Evolutionary conservation across 108 stramenopile species (phyloP).

Genomic region (Cyclotella sp.): DNA sequence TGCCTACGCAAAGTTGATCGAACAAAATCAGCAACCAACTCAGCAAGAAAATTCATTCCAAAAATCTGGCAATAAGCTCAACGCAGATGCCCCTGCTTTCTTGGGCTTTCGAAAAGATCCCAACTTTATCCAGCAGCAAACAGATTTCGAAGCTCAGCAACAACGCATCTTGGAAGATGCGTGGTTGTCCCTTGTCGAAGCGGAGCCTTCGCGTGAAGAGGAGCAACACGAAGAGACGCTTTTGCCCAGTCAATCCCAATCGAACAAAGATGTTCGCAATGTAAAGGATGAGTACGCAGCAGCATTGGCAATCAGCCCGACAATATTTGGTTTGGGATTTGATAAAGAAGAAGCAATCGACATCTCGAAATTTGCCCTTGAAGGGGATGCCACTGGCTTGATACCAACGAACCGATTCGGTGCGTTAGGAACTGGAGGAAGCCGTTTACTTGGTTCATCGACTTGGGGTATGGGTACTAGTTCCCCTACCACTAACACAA

Average conservation of each 20-base stretch:
- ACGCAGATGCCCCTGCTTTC: slow-evolving; percentile 25
- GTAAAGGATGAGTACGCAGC: slow-evolving; percentile 59
- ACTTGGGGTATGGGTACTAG: slow-evolving; percentile 62
- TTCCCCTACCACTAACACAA: slow-evolving; percentile 4
- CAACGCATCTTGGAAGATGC: slow-evolving; percentile 58
- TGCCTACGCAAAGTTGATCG: slow-evolving; percentile 56
- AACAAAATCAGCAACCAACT: slow-evolving; percentile 32
- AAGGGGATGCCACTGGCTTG: slow-evolving; percentile 32
- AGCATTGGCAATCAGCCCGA: slow-evolving; percentile 80
- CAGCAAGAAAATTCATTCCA: not conserved
- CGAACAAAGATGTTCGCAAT: slow-evolving; percentile 15
- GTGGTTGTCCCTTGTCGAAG: slow-evolving; percentile 62
- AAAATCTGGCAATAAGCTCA: slow-evolving; percentile 15
- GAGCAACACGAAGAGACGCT: slow-evolving; percentile 6
- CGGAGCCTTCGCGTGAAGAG: slow-evolving; percentile 58
- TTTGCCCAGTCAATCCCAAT: not conserved
- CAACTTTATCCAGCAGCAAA: slow-evolving; percentile 44
- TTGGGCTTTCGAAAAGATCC: slow-evolving; percentile 45
- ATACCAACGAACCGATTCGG: slow-evolving; percentile 53
- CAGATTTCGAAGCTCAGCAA: slow-evolving; percentile 54
- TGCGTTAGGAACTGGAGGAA: slow-evolving; percentile 36
- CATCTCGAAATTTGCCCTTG: slow-evolving; percentile 59
- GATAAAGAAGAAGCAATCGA: slow-evolving; percentile 58
- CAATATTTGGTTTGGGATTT: slow-evolving; percentile 78
- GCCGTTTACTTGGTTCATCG: slow-evolving; percentile 50